Percentiles rank a stretch among this genome's conserved stretches.
Evolutionary conservation across 2,329 filamentous ascomycete genomes (phyloP).

Genomic region (Microcera coccophila): DNA sequence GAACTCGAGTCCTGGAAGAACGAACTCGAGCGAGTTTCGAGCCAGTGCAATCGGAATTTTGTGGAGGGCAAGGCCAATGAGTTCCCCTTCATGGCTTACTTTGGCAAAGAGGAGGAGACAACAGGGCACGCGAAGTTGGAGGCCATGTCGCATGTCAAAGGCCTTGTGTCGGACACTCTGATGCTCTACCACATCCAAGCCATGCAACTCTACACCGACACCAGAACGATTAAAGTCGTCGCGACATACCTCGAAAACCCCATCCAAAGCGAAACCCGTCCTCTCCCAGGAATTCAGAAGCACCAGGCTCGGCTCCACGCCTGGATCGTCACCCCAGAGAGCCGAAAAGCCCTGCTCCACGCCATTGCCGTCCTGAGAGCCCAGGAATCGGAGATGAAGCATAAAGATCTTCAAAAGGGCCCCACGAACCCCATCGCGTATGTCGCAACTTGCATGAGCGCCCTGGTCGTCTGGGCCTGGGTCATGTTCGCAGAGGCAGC

Average conservation of each 20-base stretch:
- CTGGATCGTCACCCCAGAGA: conserved; percentile 31
- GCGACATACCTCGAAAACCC: conserved; percentile 16
- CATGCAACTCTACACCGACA: conserved; percentile 36
- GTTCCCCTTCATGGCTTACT: conserved; percentile 26
- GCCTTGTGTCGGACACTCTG: conserved; percentile 29
- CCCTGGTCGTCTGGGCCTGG: conserved; percentile 36
- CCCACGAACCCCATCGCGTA: conserved; percentile 33
- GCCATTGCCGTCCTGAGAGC: conserved; percentile 31
- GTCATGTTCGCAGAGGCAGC: conserved; percentile 25
- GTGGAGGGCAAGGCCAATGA: conserved; percentile 10
- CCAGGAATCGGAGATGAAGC: conserved; percentile 21
- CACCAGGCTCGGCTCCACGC: conserved; percentile 18
- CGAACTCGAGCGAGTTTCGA: conserved; percentile 21
- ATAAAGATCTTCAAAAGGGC: conserved; percentile 11
- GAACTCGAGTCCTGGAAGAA: conserved; percentile 26
- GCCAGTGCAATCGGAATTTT: conserved; percentile 15
- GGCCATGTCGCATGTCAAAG: conserved; percentile 28
- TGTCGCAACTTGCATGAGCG: conserved; percentile 30
- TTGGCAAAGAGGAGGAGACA: conserved; percentile 25
- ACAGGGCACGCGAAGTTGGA: conserved; percentile 19
- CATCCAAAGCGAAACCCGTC: conserved; percentile 9
- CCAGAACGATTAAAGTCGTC: conserved; percentile 27
- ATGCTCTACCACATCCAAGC: conserved; percentile 37
- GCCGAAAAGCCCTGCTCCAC: conserved; percentile 32
- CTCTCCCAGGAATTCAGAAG: conserved; percentile 17